phyloP scores from a whole-genome alignment of 352 stramenopile species.

The Globisporangium polare region DNA sequence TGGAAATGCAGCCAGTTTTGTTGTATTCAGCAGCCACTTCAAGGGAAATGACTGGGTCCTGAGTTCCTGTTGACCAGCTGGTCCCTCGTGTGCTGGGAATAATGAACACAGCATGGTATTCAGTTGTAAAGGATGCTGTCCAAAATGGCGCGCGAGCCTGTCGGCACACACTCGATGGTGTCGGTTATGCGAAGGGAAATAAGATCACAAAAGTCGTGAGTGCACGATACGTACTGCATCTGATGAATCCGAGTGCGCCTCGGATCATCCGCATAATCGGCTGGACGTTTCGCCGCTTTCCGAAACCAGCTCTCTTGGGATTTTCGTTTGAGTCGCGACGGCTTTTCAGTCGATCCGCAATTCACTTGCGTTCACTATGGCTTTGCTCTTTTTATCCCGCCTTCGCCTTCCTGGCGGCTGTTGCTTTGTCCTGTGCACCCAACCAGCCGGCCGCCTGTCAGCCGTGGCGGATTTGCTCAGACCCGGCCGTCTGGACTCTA shows the following conservation, averaged over 20 bases:
- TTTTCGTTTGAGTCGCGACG: background rate
- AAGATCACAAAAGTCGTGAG: background rate
- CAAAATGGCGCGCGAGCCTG: too few species aligned
- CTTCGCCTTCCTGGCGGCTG: background rate
- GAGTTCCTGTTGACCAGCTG: background rate
- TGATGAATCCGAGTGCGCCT: background rate
- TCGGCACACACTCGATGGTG: too few species aligned
- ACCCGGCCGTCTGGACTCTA: background rate
- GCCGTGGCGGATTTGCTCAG: background rate
- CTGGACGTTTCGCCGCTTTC: background rate
- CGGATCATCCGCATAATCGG: background rate
- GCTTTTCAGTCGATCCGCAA: background rate
- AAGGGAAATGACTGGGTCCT: background rate
- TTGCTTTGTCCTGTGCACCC: too few species aligned
- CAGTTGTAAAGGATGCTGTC: too few species aligned
- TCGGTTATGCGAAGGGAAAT: background rate
- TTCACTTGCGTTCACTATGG: constrained; percentile 6
- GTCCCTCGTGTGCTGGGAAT: background rate
- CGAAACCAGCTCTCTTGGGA: constrained; percentile 4
- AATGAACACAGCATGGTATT: too few species aligned
- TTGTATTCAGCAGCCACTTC: background rate
- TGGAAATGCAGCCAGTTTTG: constrained; percentile 4
- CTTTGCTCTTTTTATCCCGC: background rate
- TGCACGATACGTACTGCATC: background rate
- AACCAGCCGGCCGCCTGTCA: background rate